Percentiles rank a stretch among this genome's conserved stretches.
phyloP scores from a whole-genome alignment of 2,329 filamentous ascomycete species.

The Onygena corvina region DNA sequence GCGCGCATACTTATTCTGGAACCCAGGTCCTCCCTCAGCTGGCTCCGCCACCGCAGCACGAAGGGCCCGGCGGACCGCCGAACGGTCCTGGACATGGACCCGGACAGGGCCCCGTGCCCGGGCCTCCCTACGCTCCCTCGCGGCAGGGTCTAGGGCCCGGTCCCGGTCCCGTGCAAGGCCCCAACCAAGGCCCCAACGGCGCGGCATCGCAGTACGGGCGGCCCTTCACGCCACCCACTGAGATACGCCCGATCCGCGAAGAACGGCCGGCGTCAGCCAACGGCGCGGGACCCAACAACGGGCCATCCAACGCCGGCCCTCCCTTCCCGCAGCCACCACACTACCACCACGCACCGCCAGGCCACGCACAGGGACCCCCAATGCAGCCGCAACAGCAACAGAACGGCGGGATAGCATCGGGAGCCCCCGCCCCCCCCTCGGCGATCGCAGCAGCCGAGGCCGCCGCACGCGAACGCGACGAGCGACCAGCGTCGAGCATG shows the following conservation, averaged over 20 bases:
- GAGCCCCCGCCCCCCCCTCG: conserved; percentile 54
- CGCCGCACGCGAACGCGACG: conserved; percentile 54
- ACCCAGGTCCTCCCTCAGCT: conserved; percentile 43
- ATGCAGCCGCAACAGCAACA: not conserved
- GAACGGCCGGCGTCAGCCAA: conserved; percentile 47
- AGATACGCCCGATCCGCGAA: conserved; percentile 70
- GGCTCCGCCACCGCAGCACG: conserved; percentile 33
- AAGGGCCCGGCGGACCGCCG: conserved; percentile 24
- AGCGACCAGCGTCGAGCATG: conserved; percentile 62
- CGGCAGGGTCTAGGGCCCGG: conserved; percentile 26
- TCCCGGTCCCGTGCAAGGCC: conserved; percentile 16
- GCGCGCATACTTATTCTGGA: conserved; percentile 40
- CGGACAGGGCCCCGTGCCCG: conserved; percentile 14
- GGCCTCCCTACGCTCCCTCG: conserved; percentile 34
- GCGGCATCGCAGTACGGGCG: conserved; percentile 56
- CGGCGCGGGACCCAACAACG: not conserved
- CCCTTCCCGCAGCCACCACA: conserved; percentile 72
- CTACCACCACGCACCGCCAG: conserved; percentile 55
- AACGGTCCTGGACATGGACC: conserved; percentile 21
- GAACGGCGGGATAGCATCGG: conserved; percentile 54
- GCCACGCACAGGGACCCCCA: conserved; percentile 22
- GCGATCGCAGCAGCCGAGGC: conserved; percentile 57
- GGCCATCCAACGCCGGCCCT: conserved; percentile 61
- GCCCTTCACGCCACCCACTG: conserved; percentile 66
- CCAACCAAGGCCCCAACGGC: conserved; percentile 43